Evolutionary conservation across 169 alveolate species (phyloP), one percentile per base, ranked within the genome.

Genomic region (Plasmodium falciparum): DNA sequence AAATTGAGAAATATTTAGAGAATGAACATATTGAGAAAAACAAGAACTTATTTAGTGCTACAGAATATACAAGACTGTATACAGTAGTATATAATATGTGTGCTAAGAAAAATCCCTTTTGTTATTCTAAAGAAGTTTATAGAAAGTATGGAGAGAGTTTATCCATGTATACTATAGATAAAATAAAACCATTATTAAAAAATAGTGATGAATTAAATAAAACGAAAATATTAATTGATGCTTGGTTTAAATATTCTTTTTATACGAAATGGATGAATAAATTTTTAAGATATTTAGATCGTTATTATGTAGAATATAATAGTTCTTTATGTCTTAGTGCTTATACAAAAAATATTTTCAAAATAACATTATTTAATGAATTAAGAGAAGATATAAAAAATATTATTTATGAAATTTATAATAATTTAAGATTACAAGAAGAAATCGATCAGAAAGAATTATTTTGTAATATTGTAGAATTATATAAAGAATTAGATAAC

Each of bases 241-340:
- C 92, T n/a, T 92, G 95, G 95, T 73, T 67, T 39, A 92, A 88
- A 65, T 76, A 92, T 67, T 92, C 83, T 17, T 73, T 92, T 54
- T 92, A 92, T 65, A 70, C 92, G 4, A 92, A 61, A 67, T 92
- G 95, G 95, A 92, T 92, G 95, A 92, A 88, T 47, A 88, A 92
- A 45, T 92, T 92, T 73, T 92, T 92, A 74, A 88, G 91, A 8
- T 92, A 92, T 12, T 89, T 92, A 22, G 92, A 92, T 59, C 89
- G 90, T 52, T 92, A 88, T 56, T 74, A 92, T 62, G 88, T 92
- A 4, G 92, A 92, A 70, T 78, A 78, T 78, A 78, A 78, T 45
- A 78, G 89, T 59, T 66, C 89, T 13, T 65, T 78, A 45, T 78
- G 89, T 45, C 78, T 78, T 15, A 78, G 71, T 49, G 89, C 89